Percentiles rank a stretch among this genome's conserved stretches.
phyloP scores from a whole-genome alignment of 2,329 filamentous ascomycete genomes.

The Neurospora sp. region DNA sequence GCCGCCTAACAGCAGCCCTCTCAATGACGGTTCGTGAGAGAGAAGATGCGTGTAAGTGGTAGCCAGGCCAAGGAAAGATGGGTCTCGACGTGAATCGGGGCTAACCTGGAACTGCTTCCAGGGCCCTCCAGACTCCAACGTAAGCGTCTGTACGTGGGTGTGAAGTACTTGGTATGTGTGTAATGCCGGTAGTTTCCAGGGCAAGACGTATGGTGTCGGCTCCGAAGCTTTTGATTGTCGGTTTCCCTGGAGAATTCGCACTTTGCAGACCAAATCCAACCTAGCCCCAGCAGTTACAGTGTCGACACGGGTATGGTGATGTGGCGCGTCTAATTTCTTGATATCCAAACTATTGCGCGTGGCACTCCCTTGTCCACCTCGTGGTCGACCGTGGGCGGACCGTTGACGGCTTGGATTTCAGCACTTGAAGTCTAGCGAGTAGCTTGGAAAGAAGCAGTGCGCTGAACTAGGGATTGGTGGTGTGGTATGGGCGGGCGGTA shows the following conservation, averaged over 20 bases:
- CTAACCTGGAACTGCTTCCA: not conserved
- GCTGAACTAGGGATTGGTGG: not conserved
- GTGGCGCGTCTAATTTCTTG: not conserved
- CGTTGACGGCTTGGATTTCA: not conserved
- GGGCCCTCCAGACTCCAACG: not conserved
- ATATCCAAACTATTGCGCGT: not conserved
- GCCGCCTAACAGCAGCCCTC: conserved; percentile 10
- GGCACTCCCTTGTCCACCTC: not conserved
- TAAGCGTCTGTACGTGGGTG: not conserved
- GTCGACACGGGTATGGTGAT: not conserved
- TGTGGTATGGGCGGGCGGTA: not conserved
- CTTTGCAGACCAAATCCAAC: not conserved
- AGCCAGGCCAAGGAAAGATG: not conserved
- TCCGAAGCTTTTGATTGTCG: not conserved
- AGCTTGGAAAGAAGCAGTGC: not conserved
- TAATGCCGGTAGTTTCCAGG: not conserved
- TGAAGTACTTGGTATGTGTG: not conserved
- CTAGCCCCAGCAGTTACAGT: not conserved
- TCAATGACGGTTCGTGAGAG: not conserved
- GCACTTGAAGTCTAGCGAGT: not conserved
- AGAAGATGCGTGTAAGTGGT: not conserved
- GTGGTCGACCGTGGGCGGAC: not conserved
- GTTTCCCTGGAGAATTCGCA: not conserved
- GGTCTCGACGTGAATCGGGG: not conserved
- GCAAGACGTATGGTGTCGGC: not conserved